Base-by-base conservation (phyloP, 441 rosid genomes). In the Aleurites moluccanus region DNA sequence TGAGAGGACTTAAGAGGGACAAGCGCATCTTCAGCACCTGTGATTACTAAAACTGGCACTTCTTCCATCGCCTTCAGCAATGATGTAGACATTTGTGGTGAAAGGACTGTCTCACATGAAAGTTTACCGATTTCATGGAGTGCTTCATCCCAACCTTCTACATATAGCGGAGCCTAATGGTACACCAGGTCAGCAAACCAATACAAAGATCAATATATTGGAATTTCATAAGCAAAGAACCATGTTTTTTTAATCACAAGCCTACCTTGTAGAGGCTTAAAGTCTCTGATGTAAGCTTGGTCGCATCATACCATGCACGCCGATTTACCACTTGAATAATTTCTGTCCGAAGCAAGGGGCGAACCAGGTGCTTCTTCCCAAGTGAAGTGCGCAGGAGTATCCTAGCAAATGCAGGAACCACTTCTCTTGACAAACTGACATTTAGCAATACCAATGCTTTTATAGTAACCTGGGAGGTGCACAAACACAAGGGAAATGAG, bases 81-180 rank as follows among this genome's bases (percentile, higher is more conserved):
- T 28, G 86, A 80, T 57, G 79, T 70, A 33, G 90, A 90, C n/a
- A 61, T 75, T 72, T 89, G 92, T 25, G 88, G 84, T 53, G 92
- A 80, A 73, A 95, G 91, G 75, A 93, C 83, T 11, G 90, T 90
- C 84, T 95, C 98, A 18, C 88, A 76, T 25, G 99, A 95, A 77
- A 93, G 85, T 86, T 88, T 88, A 55, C 99, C 93, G 60, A 95
- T 88, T 86, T 95, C 99, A 63, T 91, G 96, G 67, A 93, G 91
- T 62, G 98, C 98, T 82, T 95, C 97, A 70, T 95, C 98, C 99
- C 99, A 95, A 73, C 99, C 97, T 85, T 91, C 96, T 15, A 89
- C 87, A 59, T 88, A 88, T 56, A 95, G 82, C 1, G 98, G 99
- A 8, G 92, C 95, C 97, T 94, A 82, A 73, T 70, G 76, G 72